Evolutionary conservation across 1,284 basidiomycete genomes (phyloP), one percentile per base, ranked within the genome.

Genomic region (Gymnopus androsaceus): DNA sequence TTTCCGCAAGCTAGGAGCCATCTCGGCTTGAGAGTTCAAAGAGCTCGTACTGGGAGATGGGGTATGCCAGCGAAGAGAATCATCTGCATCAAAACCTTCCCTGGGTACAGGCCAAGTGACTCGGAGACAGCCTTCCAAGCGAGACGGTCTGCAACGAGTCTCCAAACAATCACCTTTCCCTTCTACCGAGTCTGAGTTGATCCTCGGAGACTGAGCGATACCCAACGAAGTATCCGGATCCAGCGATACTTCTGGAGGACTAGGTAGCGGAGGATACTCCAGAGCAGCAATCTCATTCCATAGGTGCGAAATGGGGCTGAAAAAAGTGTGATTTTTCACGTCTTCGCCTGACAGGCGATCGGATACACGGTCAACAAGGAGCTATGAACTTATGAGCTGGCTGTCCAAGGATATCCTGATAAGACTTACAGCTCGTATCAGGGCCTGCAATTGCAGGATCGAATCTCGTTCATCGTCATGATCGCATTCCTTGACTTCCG

Each of bases 221-320:
- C 27, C 31, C n/a, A 57, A 28, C 1, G 59, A 57, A 12, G 49
- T 28, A 47, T 63, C 62, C 6, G 63, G 60, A 28, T 61, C 58
- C n/a, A 61, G 56, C 4, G 53, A 41, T 17, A 58, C 47, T 34
- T 46, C 61, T 4, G 63, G 56, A 4, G 66, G 66, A 36, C 60
- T 54, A 27, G 67, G 66, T 42, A 69, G 67, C 15, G 72, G 71
- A 9, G 69, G 69, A 53, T 67, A 60, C 45, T 58, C 60, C 55
- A 72, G 49, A n/a, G 59, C 62, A 41, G 67, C 62, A 36, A 74
- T 66, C 21, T 70, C 69, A 3, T 64, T 55, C 72, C 71, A 74
- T 14, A 64, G 51, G 14, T 57, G 57, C n/a, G 54, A 52, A 30
- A 72, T 34, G 6, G 64, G 60, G 19, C 60, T 56, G 27, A 73